Evolutionary conservation across 2,329 filamentous ascomycete genomes (phyloP).

Genomic region (Fusarium nanum): DNA sequence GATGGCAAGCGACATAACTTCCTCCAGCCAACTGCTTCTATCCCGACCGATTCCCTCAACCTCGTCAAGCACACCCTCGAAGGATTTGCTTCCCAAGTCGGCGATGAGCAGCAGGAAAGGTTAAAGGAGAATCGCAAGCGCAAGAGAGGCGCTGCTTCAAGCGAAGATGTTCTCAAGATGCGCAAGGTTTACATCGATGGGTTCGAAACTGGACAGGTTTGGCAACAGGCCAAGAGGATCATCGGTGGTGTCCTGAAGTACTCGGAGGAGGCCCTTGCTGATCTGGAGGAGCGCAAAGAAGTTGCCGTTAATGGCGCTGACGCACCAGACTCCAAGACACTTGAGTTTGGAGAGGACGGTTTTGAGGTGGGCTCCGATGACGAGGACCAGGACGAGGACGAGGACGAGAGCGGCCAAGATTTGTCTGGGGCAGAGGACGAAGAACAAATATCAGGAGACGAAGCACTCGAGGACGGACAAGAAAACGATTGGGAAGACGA

Average conservation of each 20-base stretch:
- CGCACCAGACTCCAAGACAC: constrained; percentile 47
- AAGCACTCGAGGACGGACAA: constrained; percentile 40
- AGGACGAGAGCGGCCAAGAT: constrained; percentile 48
- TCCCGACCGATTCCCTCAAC: constrained; percentile 76
- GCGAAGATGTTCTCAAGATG: constrained; percentile 74
- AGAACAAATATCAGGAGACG: constrained; percentile 40
- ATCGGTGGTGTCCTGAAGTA: constrained; percentile 68
- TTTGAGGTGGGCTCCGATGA: constrained; percentile 49
- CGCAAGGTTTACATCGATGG: constrained; percentile 87
- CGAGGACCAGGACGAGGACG: constrained; percentile 36
- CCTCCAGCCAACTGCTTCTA: constrained; percentile 74
- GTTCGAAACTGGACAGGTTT: constrained; percentile 89
- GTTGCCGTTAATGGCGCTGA: constrained; percentile 51
- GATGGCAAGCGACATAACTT: constrained; percentile 76
- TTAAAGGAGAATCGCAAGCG: constrained; percentile 80
- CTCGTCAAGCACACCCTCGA: constrained; percentile 86
- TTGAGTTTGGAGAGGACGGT: constrained; percentile 47
- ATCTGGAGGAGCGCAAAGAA: constrained; percentile 65
- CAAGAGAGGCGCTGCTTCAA: constrained; percentile 70
- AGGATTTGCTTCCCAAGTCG: constrained; percentile 78
- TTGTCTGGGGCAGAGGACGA: constrained; percentile 47
- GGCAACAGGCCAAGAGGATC: constrained; percentile 91
- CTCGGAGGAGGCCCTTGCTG: constrained; percentile 59
- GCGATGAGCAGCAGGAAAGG: constrained; percentile 76
- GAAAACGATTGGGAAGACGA: constrained; percentile 53